A percentile compares a stretch with the other conserved stretches of the same genome.
Conservation (phyloP, 768 basidiomycete genomes). For the Naganishia antarctica region DNA sequence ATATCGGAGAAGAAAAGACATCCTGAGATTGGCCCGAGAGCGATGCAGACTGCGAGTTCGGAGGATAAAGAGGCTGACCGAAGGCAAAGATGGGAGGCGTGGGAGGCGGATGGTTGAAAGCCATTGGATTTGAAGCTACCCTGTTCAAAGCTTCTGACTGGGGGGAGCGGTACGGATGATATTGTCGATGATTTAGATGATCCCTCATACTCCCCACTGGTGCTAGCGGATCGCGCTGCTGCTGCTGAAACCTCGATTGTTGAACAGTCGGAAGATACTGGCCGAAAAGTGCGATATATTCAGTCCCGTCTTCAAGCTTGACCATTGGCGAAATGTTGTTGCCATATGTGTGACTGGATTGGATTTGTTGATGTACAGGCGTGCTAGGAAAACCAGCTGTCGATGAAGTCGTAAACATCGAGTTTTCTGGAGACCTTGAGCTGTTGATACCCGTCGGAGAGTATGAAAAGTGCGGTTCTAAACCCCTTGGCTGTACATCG, state of each 20-base stretch:
- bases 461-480: not conserved
- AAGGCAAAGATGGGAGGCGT: conserved; percentile 2
- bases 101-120: not conserved
- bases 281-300: not conserved
- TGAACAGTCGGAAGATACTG: not conserved
- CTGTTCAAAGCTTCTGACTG: not conserved
- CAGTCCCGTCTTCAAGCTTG: not conserved
- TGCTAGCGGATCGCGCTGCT: not conserved
- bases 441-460: not conserved
- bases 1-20: not conserved
- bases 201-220: not conserved
- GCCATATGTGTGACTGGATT: not conserved
- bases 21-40: not conserved
- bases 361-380: not conserved
- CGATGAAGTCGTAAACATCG: not conserved
- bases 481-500: not conserved
- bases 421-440: not conserved
- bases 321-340: not conserved
- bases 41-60: not conserved
- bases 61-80: not conserved
- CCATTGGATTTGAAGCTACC: not conserved
- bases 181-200: not conserved
- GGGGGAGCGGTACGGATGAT: conserved; percentile 2
- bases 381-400: conserved; percentile 3
- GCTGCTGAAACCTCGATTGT: not conserved